Evolutionary conservation across 129 eudicot genomes (phyloP).

Genomic region (Oenanthe sinensis): DNA sequence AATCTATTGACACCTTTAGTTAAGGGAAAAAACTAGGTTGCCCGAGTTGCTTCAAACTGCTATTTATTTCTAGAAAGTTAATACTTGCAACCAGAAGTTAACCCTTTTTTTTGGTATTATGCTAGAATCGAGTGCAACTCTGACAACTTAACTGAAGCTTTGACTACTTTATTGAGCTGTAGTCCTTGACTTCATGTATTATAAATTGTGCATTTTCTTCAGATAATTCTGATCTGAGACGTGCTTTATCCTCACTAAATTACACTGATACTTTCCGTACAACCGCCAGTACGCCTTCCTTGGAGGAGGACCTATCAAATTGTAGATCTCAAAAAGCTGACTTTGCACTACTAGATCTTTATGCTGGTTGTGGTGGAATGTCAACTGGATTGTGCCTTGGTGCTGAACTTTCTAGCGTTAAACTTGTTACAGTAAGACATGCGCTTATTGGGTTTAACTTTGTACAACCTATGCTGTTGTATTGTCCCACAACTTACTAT

Average conservation of each 20-base stretch:
- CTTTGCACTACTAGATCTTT: conserved; percentile 66
- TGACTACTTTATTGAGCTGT: conserved; percentile 6
- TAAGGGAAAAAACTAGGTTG: conserved; percentile 18
- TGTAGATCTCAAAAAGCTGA: conserved; percentile 35
- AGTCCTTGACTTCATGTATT: conserved; percentile 12
- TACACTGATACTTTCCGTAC: conserved; percentile 20
- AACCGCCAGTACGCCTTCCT: conserved; percentile 27
- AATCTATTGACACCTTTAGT: background rate
- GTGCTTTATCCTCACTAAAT: conserved; percentile 25
- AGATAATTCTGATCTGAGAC: conserved; percentile 27
- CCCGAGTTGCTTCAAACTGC: conserved; percentile 18
- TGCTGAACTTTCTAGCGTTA: conserved; percentile 55
- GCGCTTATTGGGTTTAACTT: conserved; percentile 16
- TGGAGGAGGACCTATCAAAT: conserved; percentile 25
- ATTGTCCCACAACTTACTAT: background rate
- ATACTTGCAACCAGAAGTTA: background rate
- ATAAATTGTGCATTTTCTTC: conserved; percentile 28
- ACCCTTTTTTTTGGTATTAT: background rate
- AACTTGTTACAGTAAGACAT: conserved; percentile 64
- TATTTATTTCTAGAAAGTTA: conserved; percentile 4
- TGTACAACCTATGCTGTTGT: background rate
- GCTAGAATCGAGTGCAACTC: background rate
- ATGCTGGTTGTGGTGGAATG: conserved; percentile 98
- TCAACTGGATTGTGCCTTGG: conserved; percentile 94
- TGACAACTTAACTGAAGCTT: conserved; percentile 3